phyloP scores from a whole-genome alignment of 2,329 filamentous ascomycete genomes.

The Aspergillus phoenicis region DNA sequence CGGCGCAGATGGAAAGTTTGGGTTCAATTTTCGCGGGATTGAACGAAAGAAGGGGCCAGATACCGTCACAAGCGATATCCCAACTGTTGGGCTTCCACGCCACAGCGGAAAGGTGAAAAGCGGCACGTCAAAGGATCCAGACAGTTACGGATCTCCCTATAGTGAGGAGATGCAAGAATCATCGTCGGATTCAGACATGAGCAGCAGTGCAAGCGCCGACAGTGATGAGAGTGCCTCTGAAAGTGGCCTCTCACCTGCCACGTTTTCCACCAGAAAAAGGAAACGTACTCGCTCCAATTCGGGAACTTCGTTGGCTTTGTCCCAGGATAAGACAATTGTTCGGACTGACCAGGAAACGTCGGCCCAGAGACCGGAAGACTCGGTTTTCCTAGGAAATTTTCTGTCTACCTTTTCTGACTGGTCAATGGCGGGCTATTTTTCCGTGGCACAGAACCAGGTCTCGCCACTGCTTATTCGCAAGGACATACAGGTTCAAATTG shows the following conservation, averaged over 20 bases:
- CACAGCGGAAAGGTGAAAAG: conserved; percentile 19
- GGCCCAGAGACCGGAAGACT: conserved; percentile 32
- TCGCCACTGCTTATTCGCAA: conserved; percentile 36
- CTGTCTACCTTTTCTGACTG: conserved; percentile 44
- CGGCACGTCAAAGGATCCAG: not conserved
- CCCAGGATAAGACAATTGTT: conserved; percentile 29
- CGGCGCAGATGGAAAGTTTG: conserved; percentile 50
- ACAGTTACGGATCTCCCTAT: conserved; percentile 13
- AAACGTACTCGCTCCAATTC: conserved; percentile 40
- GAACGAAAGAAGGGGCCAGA: conserved; percentile 9
- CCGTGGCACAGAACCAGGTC: conserved; percentile 34
- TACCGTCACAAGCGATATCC: conserved; percentile 32
- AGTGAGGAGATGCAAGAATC: conserved; percentile 14
- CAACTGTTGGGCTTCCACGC: conserved; percentile 42
- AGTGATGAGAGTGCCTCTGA: conserved; percentile 32
- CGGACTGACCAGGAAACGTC: conserved; percentile 24
- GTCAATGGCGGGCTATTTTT: conserved; percentile 44
- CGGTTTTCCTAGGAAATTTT: conserved; percentile 41
- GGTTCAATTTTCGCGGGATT: conserved; percentile 31
- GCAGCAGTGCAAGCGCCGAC: conserved; percentile 29
- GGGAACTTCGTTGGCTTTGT: conserved; percentile 32
- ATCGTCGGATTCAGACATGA: conserved; percentile 32
- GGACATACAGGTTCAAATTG: conserved; percentile 42
- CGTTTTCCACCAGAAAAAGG: conserved; percentile 32
- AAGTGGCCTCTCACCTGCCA: conserved; percentile 22